A percentile compares a stretch with the other conserved stretches of the same genome.
Evolutionary conservation across 2,329 filamentous ascomycete species (phyloP).

Genomic region (Diaporthe longicolla): DNA sequence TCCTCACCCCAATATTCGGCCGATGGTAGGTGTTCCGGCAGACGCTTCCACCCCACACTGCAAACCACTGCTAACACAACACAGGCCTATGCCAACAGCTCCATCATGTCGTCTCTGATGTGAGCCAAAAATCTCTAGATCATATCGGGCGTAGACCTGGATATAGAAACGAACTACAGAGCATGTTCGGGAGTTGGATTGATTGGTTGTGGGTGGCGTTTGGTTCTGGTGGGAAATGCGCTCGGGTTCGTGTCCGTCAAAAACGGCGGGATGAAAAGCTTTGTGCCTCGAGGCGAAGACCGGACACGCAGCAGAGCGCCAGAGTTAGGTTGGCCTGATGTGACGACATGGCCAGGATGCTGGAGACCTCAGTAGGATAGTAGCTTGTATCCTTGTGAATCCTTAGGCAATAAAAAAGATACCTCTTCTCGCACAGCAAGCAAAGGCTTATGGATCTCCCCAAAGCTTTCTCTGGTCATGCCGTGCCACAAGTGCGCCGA

Average conservation of each 20-base stretch:
- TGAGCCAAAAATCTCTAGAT: slow-evolving; percentile 53
- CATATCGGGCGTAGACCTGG: slow-evolving; percentile 32
- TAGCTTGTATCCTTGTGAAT: slow-evolving; percentile 32
- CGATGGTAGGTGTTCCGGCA: slow-evolving; percentile 74
- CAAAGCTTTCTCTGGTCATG: slow-evolving; percentile 64
- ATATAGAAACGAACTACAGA: slow-evolving; percentile 41
- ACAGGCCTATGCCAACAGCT: slow-evolving; percentile 87
- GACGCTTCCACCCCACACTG: too few species aligned
- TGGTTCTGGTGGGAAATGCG: slow-evolving; percentile 35
- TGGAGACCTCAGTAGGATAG: slow-evolving; percentile 14
- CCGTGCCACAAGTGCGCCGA: slow-evolving; percentile 70
- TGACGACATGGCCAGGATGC: slow-evolving; percentile 15
- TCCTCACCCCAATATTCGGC: slow-evolving; percentile 93
- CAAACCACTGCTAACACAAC: slow-evolving; percentile 45
- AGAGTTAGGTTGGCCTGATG: slow-evolving; percentile 3
- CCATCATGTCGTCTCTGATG: slow-evolving; percentile 83
- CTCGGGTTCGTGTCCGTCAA: neutral
- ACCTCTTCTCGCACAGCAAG: neutral
- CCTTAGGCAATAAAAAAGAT: slow-evolving; percentile 19
- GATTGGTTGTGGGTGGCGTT: slow-evolving; percentile 38
- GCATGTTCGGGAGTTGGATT: slow-evolving; percentile 42
- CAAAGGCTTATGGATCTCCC: slow-evolving; percentile 45
- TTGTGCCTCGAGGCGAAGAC: slow-evolving; percentile 26
- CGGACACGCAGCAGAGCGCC: slow-evolving; percentile 23
- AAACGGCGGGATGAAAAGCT: slow-evolving; percentile 22